Evolutionary conservation across 139 green algal genomes (phyloP), one percentile per base, ranked within the genome.

Genomic region (Zygnema cylindricum): DNA sequence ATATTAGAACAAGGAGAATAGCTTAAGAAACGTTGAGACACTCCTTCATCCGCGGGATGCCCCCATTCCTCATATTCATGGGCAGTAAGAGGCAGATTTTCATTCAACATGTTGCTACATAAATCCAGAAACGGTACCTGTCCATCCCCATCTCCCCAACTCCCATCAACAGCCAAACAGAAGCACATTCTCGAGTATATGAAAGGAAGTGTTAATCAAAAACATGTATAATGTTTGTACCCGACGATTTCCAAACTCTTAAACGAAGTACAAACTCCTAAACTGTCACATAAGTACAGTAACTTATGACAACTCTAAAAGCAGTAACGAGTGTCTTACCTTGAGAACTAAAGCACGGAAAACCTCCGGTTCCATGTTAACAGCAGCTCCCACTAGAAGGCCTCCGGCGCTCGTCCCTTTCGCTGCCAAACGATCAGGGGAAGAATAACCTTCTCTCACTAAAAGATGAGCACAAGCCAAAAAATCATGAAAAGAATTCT

Each of bases 111-210:
- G 2, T 76, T 93, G 0, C 21, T 41, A 25, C 85, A 43, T 2
- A 89, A 77, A 90, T 93, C 91, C 54, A 93, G 40, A 85, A 93
- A 93, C 30, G 91, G 91, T 1, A 93, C 91, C 76, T 91, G 86
- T 1, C 49, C 16, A 7, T 16, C 32, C 22, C 23, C 33, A 33
- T 35, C 49, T 32, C n/a, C n/a, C n/a, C 71, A 78, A 23, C 79
- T 42, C n/a, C 33, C 77, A 84, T 84, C 30, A 71, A 84, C 42
- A 21, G 42, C 77, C 23, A 25, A 32, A 43, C 21, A 84, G 30
- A 75, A 71, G 3, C 57, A n/a, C 30, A n/a, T 30, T n/a, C 57
- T 30, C 57, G 25, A n/a, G 57, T 30, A 73, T 73, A n/a, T 73
- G 57, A 25, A n/a, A 30, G 57, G 30, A n/a, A 73, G 57, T 73